Conservation (phyloP, 1,284 basidiomycete genomes). For the Rhodotorula sp. region DNA sequence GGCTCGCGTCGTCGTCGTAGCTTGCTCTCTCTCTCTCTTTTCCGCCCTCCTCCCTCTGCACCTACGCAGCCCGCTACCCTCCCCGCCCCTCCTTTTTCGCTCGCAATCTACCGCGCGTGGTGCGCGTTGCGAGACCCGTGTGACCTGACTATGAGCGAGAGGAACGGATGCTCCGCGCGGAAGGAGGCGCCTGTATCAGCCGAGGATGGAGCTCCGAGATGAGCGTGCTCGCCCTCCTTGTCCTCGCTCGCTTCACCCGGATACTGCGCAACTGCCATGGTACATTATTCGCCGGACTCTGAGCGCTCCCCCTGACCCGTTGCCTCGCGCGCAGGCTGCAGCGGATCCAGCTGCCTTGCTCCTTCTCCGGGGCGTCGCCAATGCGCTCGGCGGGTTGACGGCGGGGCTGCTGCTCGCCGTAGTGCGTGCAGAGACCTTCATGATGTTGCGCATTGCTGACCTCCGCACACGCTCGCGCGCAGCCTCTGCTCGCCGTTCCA, state of each 20-base stretch:
- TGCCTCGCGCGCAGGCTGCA: neutral
- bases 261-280: no score
- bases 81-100: neutral
- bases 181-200: no score
- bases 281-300: no score
- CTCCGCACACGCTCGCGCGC: neutral
- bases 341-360: neutral
- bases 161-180: neutral
- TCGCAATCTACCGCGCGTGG: neutral
- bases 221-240: neutral
- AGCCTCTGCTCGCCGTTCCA: constrained; percentile 6
- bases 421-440: neutral
- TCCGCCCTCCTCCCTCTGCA: neutral
- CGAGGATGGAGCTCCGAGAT: neutral
- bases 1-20: neutral
- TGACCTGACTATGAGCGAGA: neutral
- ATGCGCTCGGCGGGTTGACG: neutral
- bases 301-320: neutral
- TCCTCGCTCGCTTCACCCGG: neutral
- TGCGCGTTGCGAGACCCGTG: neutral
- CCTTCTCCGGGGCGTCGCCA: neutral
- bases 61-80: no score
- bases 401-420: neutral
- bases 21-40: neutral
- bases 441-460: neutral